Evolutionary conservation across 2,329 filamentous ascomycete species (phyloP).

Genomic region (Beauveria sp.): DNA sequence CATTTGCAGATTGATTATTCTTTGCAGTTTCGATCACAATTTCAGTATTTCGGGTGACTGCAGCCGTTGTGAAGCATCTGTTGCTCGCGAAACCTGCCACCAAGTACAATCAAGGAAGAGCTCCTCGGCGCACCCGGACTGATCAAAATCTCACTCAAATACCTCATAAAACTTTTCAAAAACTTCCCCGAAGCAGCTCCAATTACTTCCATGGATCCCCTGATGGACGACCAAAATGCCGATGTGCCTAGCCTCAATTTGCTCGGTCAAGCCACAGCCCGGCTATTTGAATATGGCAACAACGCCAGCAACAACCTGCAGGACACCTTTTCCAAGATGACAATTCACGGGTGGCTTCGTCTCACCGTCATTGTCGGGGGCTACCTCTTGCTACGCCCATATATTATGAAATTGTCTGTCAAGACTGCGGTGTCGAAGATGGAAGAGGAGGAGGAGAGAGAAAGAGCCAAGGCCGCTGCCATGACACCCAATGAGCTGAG

Average conservation of each 20-base stretch:
- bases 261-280: conserved; percentile 26
- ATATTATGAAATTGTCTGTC: conserved; percentile 60
- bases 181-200: conserved; percentile 14
- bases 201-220: conserved; percentile 14
- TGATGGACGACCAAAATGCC: conserved; percentile 19
- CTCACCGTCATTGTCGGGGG: conserved; percentile 64
- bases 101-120: not conserved
- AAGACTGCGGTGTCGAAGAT: conserved; percentile 57
- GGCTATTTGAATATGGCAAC: conserved; percentile 27
- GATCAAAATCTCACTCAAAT: not conserved
- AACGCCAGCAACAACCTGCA: conserved; percentile 41
- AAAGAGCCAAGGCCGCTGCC: conserved; percentile 48
- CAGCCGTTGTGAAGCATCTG: not conserved
- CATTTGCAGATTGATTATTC: not conserved
- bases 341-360: conserved; percentile 53
- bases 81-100: not conserved
- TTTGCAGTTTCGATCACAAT: not conserved
- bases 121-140: not conserved
- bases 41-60: not conserved
- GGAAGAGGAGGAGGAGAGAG: conserved; percentile 46
- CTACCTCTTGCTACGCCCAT: conserved; percentile 68
- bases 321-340: conserved; percentile 42
- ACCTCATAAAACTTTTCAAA: conserved; percentile 4
- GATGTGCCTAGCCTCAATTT: conserved; percentile 24
- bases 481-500: conserved; percentile 60